Conservation (phyloP, 2,329 filamentous ascomycete genomes). For the Colletotrichum endophyticum region DNA sequence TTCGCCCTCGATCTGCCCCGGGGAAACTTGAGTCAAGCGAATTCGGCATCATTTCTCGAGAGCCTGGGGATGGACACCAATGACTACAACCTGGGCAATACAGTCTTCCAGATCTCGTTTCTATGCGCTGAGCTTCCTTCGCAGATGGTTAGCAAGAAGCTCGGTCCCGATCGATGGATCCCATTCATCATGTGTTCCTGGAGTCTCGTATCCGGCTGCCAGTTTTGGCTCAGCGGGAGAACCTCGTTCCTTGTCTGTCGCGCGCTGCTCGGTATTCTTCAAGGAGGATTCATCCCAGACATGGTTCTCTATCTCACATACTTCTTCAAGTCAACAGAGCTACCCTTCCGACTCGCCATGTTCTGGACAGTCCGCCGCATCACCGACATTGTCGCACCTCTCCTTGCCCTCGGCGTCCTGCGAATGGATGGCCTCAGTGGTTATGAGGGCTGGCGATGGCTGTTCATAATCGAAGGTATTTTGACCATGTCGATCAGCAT, state of each 20-base stretch:
- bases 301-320: slow-evolving; percentile 29
- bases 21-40: slow-evolving; percentile 28
- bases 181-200: slow-evolving; percentile 26
- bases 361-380: slow-evolving; percentile 29
- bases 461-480: slow-evolving; percentile 16
- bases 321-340: slow-evolving; percentile 29
- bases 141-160: slow-evolving; percentile 62
- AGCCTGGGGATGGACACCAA: slow-evolving; percentile 38
- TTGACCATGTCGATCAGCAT: slow-evolving; percentile 29
- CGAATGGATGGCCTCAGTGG: slow-evolving; percentile 29
- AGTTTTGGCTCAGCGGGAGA: slow-evolving; percentile 38
- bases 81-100: slow-evolving; percentile 60
- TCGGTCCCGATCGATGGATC: slow-evolving; percentile 37
- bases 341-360: slow-evolving; percentile 28
- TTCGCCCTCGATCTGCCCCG: slow-evolving; percentile 29
- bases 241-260: slow-evolving; percentile 43
- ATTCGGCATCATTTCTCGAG: slow-evolving; percentile 40
- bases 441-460: slow-evolving; percentile 28
- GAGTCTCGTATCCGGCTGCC: slow-evolving; percentile 21
- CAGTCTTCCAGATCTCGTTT: slow-evolving; percentile 59
- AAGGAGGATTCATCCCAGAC: slow-evolving; percentile 49
- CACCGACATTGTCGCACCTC: slow-evolving; percentile 29
- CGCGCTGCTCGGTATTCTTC: slow-evolving; percentile 43
- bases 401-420: slow-evolving; percentile 31
- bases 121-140: slow-evolving; percentile 65